These are phyloP conservation scores for Solanum lycopersicoides DNA, from an alignment of 257 asterid genomes.

Conservation along the genomic window DNA sequence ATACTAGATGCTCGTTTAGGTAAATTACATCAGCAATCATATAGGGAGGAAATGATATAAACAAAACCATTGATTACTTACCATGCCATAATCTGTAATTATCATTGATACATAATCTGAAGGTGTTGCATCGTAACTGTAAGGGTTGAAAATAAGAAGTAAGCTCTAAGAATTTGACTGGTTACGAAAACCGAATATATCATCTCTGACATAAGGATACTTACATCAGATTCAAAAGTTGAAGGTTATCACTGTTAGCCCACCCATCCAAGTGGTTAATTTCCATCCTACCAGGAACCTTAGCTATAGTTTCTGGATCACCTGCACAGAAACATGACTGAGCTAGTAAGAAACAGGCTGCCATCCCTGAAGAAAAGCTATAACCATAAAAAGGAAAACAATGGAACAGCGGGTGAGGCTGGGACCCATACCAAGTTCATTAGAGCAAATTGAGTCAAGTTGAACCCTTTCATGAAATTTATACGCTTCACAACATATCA, in stretches of 20 bases:
- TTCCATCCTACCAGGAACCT: slow-evolving; percentile 57
- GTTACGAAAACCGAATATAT: background rate
- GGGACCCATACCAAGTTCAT: slow-evolving; percentile 61
- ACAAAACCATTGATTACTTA: slow-evolving; percentile 22
- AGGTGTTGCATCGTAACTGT: slow-evolving; percentile 85
- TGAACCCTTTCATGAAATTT: slow-evolving; percentile 92
- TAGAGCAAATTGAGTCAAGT: slow-evolving; percentile 87
- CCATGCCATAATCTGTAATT: slow-evolving; percentile 90
- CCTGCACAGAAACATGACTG: slow-evolving; percentile 20
- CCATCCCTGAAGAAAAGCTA: background rate
- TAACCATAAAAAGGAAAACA: background rate
- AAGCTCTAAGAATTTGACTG: background rate
- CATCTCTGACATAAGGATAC: slow-evolving; percentile 5
- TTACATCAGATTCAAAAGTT: slow-evolving; percentile 68
- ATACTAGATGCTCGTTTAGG: background rate
- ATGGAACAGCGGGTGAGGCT: background rate
- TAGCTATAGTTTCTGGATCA: slow-evolving; percentile 63
- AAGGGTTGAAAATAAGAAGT: slow-evolving; percentile 7
- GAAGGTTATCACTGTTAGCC: slow-evolving; percentile 47
- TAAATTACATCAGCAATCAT: background rate
- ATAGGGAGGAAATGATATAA: background rate
- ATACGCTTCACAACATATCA: slow-evolving; percentile 87
- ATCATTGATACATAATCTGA: slow-evolving; percentile 79
- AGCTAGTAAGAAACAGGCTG: background rate
- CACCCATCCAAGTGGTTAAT: slow-evolving; percentile 47